These are phyloP conservation scores for Adiantum capillusveneris DNA, from an alignment of 75 land plant genomes.

Conservation along the genomic window DNA sequence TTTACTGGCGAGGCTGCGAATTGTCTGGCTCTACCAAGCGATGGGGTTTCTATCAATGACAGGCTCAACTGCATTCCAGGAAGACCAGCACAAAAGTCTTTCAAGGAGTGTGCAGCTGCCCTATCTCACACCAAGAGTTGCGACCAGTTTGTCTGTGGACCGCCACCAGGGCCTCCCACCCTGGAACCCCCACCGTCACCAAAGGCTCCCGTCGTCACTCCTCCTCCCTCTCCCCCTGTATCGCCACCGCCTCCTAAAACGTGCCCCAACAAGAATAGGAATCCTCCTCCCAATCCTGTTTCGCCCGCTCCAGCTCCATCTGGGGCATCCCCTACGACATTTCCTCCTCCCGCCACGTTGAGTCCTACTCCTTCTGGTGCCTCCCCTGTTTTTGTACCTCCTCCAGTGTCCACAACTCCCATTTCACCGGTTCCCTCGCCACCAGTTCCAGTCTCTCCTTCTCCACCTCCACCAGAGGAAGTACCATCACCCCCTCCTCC, in stretches of 20 bases:
- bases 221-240: constrained; percentile 1
- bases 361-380: not conserved
- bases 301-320: not conserved
- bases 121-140: not conserved
- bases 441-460: not conserved
- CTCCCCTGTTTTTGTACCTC: not conserved
- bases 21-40: constrained; percentile 29
- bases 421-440: constrained; percentile 3
- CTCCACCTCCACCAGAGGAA: not conserved
- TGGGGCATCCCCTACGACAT: not conserved
- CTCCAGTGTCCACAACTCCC: not conserved
- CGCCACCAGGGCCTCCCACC: constrained; percentile 3
- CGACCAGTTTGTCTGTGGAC: constrained; percentile 5
- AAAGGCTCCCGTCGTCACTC: not conserved
- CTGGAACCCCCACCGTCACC: constrained; percentile 3
- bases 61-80: constrained; percentile 43
- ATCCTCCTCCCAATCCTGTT: not conserved
- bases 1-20: constrained; percentile 31
- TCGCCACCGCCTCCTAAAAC: not conserved
- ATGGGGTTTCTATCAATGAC: constrained; percentile 29
- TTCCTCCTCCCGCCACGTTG: not conserved
- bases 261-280: not conserved
- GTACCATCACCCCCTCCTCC: not conserved
- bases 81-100: constrained; percentile 35
- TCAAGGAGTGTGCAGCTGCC: constrained; percentile 29